These are phyloP conservation scores for Blastobotrys petasosporus DNA, from an alignment of 1,139 yeast species.

Conservation along the genomic window DNA sequence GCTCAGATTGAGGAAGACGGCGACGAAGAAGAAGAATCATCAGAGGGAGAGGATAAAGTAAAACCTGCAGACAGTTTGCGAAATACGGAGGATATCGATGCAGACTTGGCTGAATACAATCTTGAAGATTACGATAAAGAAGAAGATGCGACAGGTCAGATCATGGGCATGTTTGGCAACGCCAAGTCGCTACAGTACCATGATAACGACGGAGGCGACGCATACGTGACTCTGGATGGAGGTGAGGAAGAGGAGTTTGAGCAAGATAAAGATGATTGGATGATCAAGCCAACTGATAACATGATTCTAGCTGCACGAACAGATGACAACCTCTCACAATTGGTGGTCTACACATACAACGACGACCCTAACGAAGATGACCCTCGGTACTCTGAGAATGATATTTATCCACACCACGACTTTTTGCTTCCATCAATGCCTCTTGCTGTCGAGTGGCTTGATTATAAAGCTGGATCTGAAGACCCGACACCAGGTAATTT, in stretches of 20 bases:
- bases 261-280: slow-evolving; percentile 74
- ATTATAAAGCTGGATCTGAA: slow-evolving; percentile 45
- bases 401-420: slow-evolving; percentile 91
- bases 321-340: slow-evolving; percentile 87
- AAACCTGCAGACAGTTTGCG: slow-evolving; percentile 16
- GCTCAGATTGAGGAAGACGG: slow-evolving; percentile 63
- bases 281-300: slow-evolving; percentile 85
- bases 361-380: slow-evolving; percentile 61
- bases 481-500: slow-evolving; percentile 63
- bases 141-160: slow-evolving; percentile 44
- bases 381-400: slow-evolving; percentile 51
- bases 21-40: slow-evolving; percentile 34
- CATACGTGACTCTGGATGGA: slow-evolving; percentile 61
- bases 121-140: slow-evolving; percentile 79
- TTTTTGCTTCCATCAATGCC: slow-evolving; percentile 97
- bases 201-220: slow-evolving; percentile 55
- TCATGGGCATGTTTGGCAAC: slow-evolving; percentile 37
- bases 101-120: slow-evolving; percentile 82
- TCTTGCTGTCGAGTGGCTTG: slow-evolving; percentile 91
- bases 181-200: slow-evolving; percentile 46
- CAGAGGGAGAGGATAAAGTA: slow-evolving; percentile 26
- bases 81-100: slow-evolving; percentile 34
- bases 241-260: slow-evolving; percentile 56
- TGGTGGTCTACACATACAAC: slow-evolving; percentile 91
- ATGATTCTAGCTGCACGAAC: slow-evolving; percentile 88